phyloP scores from a whole-genome alignment of 2,329 filamentous ascomycete genomes.

The Saccharata proteae region DNA sequence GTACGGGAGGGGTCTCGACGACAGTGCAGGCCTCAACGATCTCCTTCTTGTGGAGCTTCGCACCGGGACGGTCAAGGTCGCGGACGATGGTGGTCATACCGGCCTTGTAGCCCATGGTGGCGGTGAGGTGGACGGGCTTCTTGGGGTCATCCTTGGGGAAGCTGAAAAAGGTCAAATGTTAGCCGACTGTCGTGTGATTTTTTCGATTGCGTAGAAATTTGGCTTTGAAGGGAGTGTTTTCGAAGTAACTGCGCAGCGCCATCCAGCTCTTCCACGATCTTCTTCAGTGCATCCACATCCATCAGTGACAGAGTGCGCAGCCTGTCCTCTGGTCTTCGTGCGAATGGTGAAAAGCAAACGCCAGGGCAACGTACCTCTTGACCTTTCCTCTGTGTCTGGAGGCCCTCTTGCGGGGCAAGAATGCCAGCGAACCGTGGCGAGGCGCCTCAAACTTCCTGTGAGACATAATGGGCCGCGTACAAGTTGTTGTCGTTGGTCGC shows the following conservation, averaged over 20 bases:
- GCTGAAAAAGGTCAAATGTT: conserved; percentile 35
- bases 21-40: conserved; percentile 31
- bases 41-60: conserved; percentile 88
- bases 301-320: no score
- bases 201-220: neutral
- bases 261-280: no score
- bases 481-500: no score
- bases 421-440: conserved; percentile 68
- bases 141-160: conserved; percentile 99
- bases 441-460: conserved; percentile 73
- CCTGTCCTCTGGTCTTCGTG: conserved; percentile 1
- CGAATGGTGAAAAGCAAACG: conserved; percentile 7
- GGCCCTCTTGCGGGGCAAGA: conserved; percentile 64
- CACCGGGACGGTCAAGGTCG: conserved; percentile 96
- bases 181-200: conserved; percentile 2
- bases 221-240: no score
- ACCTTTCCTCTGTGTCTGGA: conserved; percentile 93
- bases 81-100: conserved; percentile 99
- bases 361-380: conserved; percentile 65
- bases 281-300: no score
- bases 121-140: conserved; percentile 98
- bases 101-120: conserved; percentile 98
- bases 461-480: conserved; percentile 39
- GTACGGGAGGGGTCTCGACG: conserved; percentile 49
- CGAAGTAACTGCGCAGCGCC: no score